Conservation (phyloP, 495 filamentous ascomycete species). For the Hypoxylon cercidicola region DNA sequence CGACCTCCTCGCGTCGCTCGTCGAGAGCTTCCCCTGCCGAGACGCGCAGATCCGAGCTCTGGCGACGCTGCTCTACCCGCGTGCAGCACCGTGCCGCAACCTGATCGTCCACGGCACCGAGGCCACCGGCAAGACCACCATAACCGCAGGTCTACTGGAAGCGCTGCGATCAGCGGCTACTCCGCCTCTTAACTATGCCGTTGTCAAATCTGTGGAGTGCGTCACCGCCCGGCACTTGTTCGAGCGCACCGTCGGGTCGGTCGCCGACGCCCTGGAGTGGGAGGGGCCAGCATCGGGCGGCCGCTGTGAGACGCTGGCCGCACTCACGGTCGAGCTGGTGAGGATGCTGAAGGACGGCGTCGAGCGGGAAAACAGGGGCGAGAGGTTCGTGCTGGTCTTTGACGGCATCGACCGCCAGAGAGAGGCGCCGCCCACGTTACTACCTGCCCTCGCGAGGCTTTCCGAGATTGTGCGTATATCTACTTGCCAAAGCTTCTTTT, state of each 20-base stretch:
- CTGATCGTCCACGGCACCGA: slow-evolving; percentile 87
- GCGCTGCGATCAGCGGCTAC: slow-evolving; percentile 8
- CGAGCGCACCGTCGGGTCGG: slow-evolving; percentile 67
- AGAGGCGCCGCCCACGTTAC: slow-evolving; percentile 79
- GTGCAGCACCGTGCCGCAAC: slow-evolving; percentile 61
- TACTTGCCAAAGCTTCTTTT: too few relatives aligned
- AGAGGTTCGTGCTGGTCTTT: slow-evolving; percentile 80
- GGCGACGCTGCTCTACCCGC: slow-evolving; percentile 65
- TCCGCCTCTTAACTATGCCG: slow-evolving; percentile 65
- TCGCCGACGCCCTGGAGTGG: slow-evolving; percentile 63
- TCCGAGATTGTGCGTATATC: slow-evolving; percentile 74
- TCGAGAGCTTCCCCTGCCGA: slow-evolving; percentile 66
- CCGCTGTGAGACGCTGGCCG: slow-evolving; percentile 80
- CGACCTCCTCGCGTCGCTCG: slow-evolving; percentile 63
- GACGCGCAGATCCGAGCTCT: slow-evolving; percentile 71
- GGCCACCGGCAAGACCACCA: slow-evolving; percentile 87
- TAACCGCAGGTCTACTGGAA: slow-evolving; percentile 70
- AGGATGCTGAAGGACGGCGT: slow-evolving; percentile 61
- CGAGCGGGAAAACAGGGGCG: slow-evolving; percentile 43
- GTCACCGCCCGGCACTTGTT: slow-evolving; percentile 90
- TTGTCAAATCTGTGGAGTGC: slow-evolving; percentile 84
- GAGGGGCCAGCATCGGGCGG: slow-evolving; percentile 46
- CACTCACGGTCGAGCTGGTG: slow-evolving; percentile 75
- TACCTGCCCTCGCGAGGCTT: slow-evolving; percentile 83
- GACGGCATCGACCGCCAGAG: slow-evolving; percentile 92